Evolutionary conservation across 306 rosid genomes (phyloP).

Genomic region (Bauhinia variegata): DNA sequence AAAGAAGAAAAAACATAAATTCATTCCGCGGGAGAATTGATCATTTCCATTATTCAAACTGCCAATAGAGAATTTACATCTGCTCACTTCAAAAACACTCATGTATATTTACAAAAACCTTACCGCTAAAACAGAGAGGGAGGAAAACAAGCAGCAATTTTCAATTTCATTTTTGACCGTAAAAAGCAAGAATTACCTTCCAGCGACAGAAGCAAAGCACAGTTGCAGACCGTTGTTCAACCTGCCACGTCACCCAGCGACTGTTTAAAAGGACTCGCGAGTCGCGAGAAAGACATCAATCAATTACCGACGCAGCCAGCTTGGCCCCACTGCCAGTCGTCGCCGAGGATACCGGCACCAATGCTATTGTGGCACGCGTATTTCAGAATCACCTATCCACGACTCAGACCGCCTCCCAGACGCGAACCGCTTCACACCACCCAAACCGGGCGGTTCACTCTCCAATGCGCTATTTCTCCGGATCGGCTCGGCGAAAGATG

Average conservation of each 20-base stretch:
- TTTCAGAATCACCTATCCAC: slow-evolving; percentile 53
- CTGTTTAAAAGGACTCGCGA: slow-evolving; percentile 41
- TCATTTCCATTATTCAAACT: background rate
- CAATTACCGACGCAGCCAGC: slow-evolving; percentile 12
- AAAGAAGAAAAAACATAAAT: too few relatives aligned
- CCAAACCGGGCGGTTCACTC: slow-evolving; percentile 67
- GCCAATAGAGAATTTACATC: slow-evolving; percentile 37
- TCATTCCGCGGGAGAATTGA: too few relatives aligned
- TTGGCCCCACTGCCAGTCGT: slow-evolving; percentile 39
- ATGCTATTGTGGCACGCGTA: slow-evolving; percentile 32
- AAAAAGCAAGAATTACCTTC: slow-evolving; percentile 34
- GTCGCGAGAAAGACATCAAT: background rate
- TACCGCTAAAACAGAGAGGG: background rate
- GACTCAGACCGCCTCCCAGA: slow-evolving; percentile 82
- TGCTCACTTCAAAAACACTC: background rate
- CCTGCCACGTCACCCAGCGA: slow-evolving; percentile 60
- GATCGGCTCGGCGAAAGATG: slow-evolving; percentile 45
- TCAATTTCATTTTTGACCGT: too few relatives aligned
- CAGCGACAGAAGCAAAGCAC: slow-evolving; percentile 6
- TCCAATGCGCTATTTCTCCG: slow-evolving; percentile 66
- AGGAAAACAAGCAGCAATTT: slow-evolving; percentile 18
- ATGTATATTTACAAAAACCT: slow-evolving; percentile 52
- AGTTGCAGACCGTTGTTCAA: slow-evolving; percentile 55
- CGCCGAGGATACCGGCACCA: background rate
- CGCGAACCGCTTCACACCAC: slow-evolving; percentile 64